Base-by-base conservation (phyloP, 768 basidiomycete species). In the Asterophora lycoperdoides region DNA sequence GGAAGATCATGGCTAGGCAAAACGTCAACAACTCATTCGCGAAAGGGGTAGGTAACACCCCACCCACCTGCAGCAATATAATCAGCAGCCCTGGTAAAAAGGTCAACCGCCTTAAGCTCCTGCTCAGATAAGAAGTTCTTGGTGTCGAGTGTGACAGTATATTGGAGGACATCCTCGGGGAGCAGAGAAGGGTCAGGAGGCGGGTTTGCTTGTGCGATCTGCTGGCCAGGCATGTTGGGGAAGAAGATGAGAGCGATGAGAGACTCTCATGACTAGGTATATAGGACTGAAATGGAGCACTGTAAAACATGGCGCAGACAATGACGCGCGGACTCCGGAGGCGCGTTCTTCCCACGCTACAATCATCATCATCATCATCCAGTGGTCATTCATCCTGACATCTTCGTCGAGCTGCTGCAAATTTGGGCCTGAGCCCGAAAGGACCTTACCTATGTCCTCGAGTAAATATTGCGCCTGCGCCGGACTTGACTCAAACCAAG, bases 1-100 rank as follows among this genome's bases (percentile, higher is more conserved):
- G 70, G 70, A 90, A 94, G 53, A 93, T 92, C 86, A 88, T 90
- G 1, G 89, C 89, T 82, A 46, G 56, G 48, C 59, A 26, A 37
- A 14, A 8, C 7, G 51, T 49, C 11, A 53, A 43, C 30, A 28
- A 39, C 17, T 5, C 15, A 32, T 15, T 30, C n/a, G 56, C 69
- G n/a, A n/a, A n/a, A n/a, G n/a, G n/a, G n/a, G n/a, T n/a, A n/a
- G n/a, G n/a, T n/a, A n/a, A n/a, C n/a, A n/a, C n/a, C n/a, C n/a
- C n/a, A n/a, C n/a, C n/a, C 51, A 82, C 84, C 82, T 29, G 84
- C 82, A 44, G 85, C 73, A 42, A 88, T 81, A 56, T 86, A 88
- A 63, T 84, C 74, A 11, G 83, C 83, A 39, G 83, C 80, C 14
- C 79, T 71, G 30, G 76, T 71, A 61, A 84, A 86, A 53, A 70